A percentile compares a stretch with the other conserved stretches of the same genome.
Evolutionary conservation across 2,329 filamentous ascomycete species (phyloP).

Genomic region (Botrytis cinerea): DNA sequence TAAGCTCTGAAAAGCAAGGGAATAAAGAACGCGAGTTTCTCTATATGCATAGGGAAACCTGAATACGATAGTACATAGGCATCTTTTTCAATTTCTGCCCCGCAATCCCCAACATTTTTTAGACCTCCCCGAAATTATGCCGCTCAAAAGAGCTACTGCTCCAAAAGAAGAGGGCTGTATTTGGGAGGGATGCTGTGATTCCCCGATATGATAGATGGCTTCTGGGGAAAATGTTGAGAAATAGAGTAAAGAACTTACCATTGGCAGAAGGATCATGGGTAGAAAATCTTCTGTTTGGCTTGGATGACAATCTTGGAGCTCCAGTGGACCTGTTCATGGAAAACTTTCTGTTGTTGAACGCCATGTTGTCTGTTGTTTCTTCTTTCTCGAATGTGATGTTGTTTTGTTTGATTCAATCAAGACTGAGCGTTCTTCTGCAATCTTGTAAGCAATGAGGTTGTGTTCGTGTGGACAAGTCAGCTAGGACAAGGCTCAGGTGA

Average conservation of each 20-base stretch:
- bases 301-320: conserved; percentile 52
- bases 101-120: conserved; percentile 1
- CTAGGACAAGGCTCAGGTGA: conserved; percentile 2
- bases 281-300: conserved; percentile 55
- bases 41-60: neutral
- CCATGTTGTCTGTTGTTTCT: conserved; percentile 32
- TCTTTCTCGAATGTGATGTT: neutral
- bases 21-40: neutral
- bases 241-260: conserved; percentile 47
- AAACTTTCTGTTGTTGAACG: conserved; percentile 61
- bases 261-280: conserved; percentile 57
- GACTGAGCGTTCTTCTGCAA: neutral
- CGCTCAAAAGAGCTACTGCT: neutral
- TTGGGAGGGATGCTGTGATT: neutral
- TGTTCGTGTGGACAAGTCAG: neutral
- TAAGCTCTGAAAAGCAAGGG: neutral
- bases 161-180: neutral
- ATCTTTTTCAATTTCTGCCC: neutral
- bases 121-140: neutral
- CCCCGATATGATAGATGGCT: neutral
- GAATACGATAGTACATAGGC: neutral
- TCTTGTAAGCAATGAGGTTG: neutral
- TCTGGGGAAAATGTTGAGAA: neutral
- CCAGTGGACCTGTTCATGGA: conserved; percentile 68
- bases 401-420: neutral